Conservation (phyloP, 2,329 filamentous ascomycete species). For the Eutypella sp. region DNA sequence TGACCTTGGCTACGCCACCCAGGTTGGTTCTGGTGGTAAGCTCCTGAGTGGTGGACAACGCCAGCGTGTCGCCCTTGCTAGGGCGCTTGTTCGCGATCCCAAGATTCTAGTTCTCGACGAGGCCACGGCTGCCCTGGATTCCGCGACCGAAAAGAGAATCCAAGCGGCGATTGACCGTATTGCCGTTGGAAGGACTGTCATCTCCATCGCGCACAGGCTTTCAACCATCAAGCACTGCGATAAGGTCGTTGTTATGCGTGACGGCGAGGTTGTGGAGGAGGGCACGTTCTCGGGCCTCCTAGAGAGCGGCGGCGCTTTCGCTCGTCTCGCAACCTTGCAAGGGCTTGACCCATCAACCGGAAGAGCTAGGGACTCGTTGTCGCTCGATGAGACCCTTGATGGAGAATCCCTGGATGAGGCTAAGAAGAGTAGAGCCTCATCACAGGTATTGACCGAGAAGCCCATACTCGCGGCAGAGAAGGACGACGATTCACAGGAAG, state of each 20-base stretch:
- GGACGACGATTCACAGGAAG: neutral
- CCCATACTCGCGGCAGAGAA: constrained; percentile 4
- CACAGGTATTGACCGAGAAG: constrained; percentile 1
- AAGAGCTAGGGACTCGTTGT: constrained; percentile 4
- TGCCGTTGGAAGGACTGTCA: constrained; percentile 45
- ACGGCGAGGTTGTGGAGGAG: constrained; percentile 53
- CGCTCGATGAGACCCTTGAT: constrained; percentile 4
- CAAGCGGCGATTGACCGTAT: constrained; percentile 43
- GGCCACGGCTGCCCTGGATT: constrained; percentile 57
- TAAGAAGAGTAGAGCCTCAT: neutral
- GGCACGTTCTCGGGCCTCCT: constrained; percentile 53
- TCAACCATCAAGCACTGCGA: constrained; percentile 55
- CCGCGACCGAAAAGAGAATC: constrained; percentile 51
- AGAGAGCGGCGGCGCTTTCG: constrained; percentile 40
- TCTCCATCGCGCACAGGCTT: constrained; percentile 57
- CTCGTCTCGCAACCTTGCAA: constrained; percentile 33
- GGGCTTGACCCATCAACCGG: constrained; percentile 5
- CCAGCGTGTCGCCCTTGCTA: constrained; percentile 54
- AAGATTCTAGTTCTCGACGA: constrained; percentile 57
- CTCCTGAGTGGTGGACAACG: constrained; percentile 56
- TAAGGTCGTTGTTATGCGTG: constrained; percentile 56
- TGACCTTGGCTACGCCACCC: constrained; percentile 48
- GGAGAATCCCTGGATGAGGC: constrained; percentile 7
- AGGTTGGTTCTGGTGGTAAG: constrained; percentile 48
- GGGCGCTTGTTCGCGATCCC: constrained; percentile 52